Evolutionary conservation across 2,329 filamentous ascomycete genomes (phyloP).

Genomic region (Penicillium thymicola): DNA sequence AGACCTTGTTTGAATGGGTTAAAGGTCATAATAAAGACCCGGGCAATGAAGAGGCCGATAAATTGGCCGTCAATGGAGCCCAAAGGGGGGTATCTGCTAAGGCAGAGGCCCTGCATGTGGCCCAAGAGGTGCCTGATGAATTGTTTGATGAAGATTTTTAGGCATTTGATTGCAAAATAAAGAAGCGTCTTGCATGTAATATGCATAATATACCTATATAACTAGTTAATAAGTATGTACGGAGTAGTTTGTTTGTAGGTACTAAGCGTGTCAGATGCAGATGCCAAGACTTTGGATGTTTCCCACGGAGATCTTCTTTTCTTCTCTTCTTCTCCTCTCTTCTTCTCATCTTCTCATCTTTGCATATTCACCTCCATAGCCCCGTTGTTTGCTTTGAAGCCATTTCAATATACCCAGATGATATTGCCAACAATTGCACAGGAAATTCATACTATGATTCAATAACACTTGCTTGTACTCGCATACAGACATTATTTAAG

Average conservation of each 20-base stretch:
- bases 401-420: conserved; percentile 14
- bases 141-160: conserved; percentile 27
- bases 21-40: conserved; percentile 73
- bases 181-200: neutral
- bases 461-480: conserved; percentile 36
- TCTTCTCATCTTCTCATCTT: neutral
- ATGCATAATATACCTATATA: neutral
- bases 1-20: conserved; percentile 78
- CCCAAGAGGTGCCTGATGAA: conserved; percentile 26
- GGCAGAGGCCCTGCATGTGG: conserved; percentile 23
- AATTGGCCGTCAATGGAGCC: conserved; percentile 68
- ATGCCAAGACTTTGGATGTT: neutral
- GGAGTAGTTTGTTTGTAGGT: too few relatives aligned
- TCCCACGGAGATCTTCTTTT: neutral
- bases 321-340: too few relatives aligned
- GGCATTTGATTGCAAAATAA: neutral
- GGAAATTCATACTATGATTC: conserved; percentile 31
- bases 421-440: conserved; percentile 7
- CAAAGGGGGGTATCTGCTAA: conserved; percentile 36
- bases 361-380: neutral
- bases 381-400: neutral
- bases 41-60: conserved; percentile 80
- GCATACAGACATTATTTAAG: neutral
- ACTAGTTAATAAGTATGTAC: too few relatives aligned
- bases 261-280: neutral